These are phyloP conservation scores for Nasturtium officinale DNA, from an alignment of 345 rosid genomes.

Conservation along the genomic window DNA sequence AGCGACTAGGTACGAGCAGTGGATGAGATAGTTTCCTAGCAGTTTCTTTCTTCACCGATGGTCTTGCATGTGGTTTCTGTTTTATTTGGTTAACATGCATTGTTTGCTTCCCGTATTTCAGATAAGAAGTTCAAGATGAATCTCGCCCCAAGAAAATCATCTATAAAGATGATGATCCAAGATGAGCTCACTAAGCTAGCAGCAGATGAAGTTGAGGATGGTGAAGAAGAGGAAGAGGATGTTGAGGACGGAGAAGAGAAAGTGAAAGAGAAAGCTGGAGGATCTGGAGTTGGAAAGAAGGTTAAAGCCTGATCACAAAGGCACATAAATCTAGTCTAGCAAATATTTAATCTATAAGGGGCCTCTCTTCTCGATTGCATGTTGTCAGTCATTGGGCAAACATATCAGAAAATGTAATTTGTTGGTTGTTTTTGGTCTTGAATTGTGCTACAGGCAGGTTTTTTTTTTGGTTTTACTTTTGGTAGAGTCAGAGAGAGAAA, in stretches of 20 bases:
- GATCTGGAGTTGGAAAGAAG: slow-evolving; percentile 47
- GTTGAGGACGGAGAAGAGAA: slow-evolving; percentile 68
- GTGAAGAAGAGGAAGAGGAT: slow-evolving; percentile 60
- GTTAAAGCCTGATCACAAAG: slow-evolving; percentile 46
- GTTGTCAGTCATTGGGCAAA: slow-evolving; percentile 23
- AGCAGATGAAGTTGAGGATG: slow-evolving; percentile 72
- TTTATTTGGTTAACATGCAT: not conserved
- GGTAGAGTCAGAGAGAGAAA: slow-evolving; percentile 21
- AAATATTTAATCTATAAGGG: slow-evolving; percentile 7
- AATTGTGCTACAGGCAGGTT: slow-evolving; percentile 3
- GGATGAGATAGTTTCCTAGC: slow-evolving; percentile 8
- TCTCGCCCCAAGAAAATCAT: slow-evolving; percentile 64
- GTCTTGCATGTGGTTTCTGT: slow-evolving; percentile 8
- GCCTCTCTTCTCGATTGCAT: slow-evolving; percentile 27
- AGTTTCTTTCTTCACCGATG: slow-evolving; percentile 9
- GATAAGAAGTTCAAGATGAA: slow-evolving; percentile 50
- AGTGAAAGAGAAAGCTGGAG: slow-evolving; percentile 50
- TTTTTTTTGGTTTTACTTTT: not conserved
- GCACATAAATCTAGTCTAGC: slow-evolving; percentile 26
- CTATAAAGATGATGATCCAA: slow-evolving; percentile 79
- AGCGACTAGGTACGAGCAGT: slow-evolving; percentile 66
- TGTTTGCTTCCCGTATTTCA: slow-evolving; percentile 46
- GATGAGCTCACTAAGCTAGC: slow-evolving; percentile 92
- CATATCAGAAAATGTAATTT: slow-evolving; percentile 35
- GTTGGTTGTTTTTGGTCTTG: slow-evolving; percentile 25